Percentiles rank a stretch among this genome's conserved stretches.
Evolutionary conservation across 768 basidiomycete species (phyloP).

Genomic region (Kwoniella sp.): DNA sequence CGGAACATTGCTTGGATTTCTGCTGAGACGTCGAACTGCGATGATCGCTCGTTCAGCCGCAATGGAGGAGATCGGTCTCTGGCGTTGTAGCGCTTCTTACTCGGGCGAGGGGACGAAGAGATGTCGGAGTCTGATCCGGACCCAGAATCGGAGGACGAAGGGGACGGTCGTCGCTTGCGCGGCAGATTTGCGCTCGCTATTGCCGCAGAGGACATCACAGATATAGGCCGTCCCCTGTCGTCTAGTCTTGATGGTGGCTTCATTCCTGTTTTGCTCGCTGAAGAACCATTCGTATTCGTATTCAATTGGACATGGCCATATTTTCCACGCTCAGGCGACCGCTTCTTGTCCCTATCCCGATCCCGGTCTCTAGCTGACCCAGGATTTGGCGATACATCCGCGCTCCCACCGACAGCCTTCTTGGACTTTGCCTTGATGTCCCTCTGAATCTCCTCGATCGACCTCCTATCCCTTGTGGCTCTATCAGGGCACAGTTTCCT

Average conservation of each 20-base stretch:
- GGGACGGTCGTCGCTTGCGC: constrained; percentile 12
- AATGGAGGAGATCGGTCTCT: constrained; percentile 13
- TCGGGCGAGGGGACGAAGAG: neutral
- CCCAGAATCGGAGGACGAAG: constrained; percentile 12
- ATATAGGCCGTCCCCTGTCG: neutral
- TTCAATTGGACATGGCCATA: neutral
- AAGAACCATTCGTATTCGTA: neutral
- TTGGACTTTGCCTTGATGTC: constrained; percentile 31
- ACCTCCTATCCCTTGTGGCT: constrained; percentile 38
- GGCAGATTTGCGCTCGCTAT: neutral
- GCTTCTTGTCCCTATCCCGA: neutral
- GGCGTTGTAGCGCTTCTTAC: constrained; percentile 8
- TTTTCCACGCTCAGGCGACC: neutral
- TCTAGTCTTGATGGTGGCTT: neutral
- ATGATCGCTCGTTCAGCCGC: constrained; percentile 14
- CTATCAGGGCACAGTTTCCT: constrained; percentile 39
- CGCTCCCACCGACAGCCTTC: constrained; percentile 13
- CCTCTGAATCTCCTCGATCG: constrained; percentile 44
- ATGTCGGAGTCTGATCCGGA: constrained; percentile 1
- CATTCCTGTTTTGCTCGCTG: neutral
- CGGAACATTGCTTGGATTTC: constrained; percentile 43
- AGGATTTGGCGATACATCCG: neutral
- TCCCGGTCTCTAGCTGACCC: neutral
- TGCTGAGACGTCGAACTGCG: constrained; percentile 28
- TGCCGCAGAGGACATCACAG: neutral